Conservation (phyloP, 139 green algal species). For the Gonium pectorale region DNA sequence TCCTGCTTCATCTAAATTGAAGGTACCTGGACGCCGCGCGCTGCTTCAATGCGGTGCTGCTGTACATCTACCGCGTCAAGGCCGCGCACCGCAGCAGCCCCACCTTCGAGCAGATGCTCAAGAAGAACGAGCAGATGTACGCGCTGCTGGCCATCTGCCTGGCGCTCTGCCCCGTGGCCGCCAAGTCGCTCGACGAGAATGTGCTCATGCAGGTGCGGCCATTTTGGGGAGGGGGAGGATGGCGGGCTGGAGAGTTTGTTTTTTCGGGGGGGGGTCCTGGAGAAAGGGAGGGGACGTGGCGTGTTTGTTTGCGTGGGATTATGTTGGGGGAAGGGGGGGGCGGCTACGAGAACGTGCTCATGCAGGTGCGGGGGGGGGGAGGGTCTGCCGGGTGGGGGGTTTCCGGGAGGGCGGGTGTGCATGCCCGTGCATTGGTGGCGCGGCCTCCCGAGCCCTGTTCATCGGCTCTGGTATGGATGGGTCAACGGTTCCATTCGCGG, state of each 20-base stretch:
- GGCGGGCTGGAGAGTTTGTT: neutral
- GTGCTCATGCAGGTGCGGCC: slow-evolving; percentile 71
- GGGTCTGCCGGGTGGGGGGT: too few species aligned
- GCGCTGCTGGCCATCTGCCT: slow-evolving; percentile 89
- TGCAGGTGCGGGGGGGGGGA: too few species aligned
- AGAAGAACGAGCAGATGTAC: slow-evolving; percentile 99
- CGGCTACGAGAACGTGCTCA: too few species aligned
- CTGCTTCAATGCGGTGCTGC: slow-evolving; percentile 90
- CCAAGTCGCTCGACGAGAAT: slow-evolving; percentile 82
- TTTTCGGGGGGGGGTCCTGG: too few species aligned
- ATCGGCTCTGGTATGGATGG: too few species aligned
- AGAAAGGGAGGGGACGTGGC: too few species aligned
- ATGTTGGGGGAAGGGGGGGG: too few species aligned
- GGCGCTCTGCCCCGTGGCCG: slow-evolving; percentile 82
- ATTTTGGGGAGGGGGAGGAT: neutral
- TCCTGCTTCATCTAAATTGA: too few species aligned
- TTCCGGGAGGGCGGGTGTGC: too few species aligned
- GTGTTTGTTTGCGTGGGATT: too few species aligned
- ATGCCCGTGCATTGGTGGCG: too few species aligned
- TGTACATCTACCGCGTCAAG: slow-evolving; percentile 91
- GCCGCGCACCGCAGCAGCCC: slow-evolving; percentile 72
- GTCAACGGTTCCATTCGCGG: neutral
- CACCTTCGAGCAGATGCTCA: slow-evolving; percentile 81
- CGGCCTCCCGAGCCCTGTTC: too few species aligned
- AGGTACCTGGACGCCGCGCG: slow-evolving; percentile 90